Base-by-base conservation (phyloP, 2,329 filamentous ascomycete genomes). In the Clonostachys rosea region DNA sequence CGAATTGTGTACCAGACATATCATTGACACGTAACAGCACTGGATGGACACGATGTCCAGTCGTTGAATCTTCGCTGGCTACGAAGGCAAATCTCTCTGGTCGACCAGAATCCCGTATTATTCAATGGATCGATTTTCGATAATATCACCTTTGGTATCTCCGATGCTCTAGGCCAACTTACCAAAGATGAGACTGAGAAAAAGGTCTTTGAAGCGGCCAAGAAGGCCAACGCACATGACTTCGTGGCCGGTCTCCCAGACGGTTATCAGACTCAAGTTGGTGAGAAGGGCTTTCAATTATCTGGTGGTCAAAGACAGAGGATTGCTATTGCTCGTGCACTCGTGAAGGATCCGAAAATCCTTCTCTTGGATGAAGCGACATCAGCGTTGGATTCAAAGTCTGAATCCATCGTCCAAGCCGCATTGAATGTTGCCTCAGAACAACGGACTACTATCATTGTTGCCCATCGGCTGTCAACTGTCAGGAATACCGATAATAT, bases 401-500 rank as follows among this genome's bases (percentile, higher is more conserved):
- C 90, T 1, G 36, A 39, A 16, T 13, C 36, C 16, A 16, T 16
- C 13, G 36, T 39, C 36, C 94, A 97, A 65, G 89, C 89, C 40
- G 94, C 94, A 16, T 76, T 99, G 9, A 91, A 97, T 57, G 86
- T 81, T 44, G 94, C 92, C 24, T 80, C 91, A 2, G 36, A 14
- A 39, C 92, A 91, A 20, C 83, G 94, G 46, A 99, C 94, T 0
- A 97, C 94, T 3, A 96, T 97, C 56, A 89, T 91, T 7, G 97
- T 99, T 65, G 94, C 94, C 40, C 94, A 99, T 70, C 86, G 92
- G 56, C 76, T 99, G 9, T 96, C 91, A 1, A 99, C 94, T 6
- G 96, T 99, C 71, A 91, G 84, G 66, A 85, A 91, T 53, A 91
- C 92, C 0, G 87, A 97, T 66, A 96, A 96, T 59, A 99, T 99